Evolutionary conservation across 2,329 filamentous ascomycete genomes (phyloP).

Genomic region (Incumbomyces lentus): DNA sequence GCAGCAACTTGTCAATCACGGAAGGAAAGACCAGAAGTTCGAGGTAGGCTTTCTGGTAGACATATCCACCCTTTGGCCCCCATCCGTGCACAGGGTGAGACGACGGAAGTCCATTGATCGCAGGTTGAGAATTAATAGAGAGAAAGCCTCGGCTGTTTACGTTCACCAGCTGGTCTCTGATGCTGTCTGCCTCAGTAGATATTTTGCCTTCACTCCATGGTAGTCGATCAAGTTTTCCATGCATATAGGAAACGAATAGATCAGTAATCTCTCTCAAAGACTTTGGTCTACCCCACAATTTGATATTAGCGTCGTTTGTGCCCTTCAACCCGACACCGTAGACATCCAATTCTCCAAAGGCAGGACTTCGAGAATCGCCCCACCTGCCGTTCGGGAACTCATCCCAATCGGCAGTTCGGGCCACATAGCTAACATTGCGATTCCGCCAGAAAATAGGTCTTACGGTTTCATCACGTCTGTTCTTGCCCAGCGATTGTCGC

Average conservation of each 20-base stretch:
- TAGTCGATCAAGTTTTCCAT: slow-evolving; percentile 67
- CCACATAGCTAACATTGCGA: slow-evolving; percentile 87
- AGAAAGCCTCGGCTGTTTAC: slow-evolving; percentile 80
- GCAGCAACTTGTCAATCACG: slow-evolving; percentile 65
- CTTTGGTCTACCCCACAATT: slow-evolving; percentile 82
- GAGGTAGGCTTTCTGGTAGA: slow-evolving; percentile 96
- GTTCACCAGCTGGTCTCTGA: slow-evolving; percentile 65
- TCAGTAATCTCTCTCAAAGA: slow-evolving; percentile 69
- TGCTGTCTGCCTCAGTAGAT: slow-evolving; percentile 66
- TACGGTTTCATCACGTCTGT: slow-evolving; percentile 85
- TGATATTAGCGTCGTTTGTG: slow-evolving; percentile 89
- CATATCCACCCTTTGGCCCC: slow-evolving; percentile 90
- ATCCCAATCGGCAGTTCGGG: slow-evolving; percentile 95
- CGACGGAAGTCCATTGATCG: slow-evolving; percentile 83
- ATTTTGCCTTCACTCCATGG: slow-evolving; percentile 93
- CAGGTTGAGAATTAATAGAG: slow-evolving; percentile 95
- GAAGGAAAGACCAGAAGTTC: slow-evolving; percentile 80
- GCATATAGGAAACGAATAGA: slow-evolving; percentile 76
- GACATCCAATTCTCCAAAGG: slow-evolving; percentile 87
- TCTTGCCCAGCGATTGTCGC: slow-evolving; percentile 85
- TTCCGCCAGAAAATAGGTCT: slow-evolving; percentile 98
- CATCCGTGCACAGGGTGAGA: slow-evolving; percentile 80
- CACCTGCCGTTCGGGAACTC: slow-evolving; percentile 98
- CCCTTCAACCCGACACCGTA: slow-evolving; percentile 91
- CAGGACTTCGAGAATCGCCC: slow-evolving; percentile 93